These are phyloP conservation scores for Lactarius deliciosus DNA, from an alignment of 768 basidiomycete genomes.

Conservation along the genomic window DNA sequence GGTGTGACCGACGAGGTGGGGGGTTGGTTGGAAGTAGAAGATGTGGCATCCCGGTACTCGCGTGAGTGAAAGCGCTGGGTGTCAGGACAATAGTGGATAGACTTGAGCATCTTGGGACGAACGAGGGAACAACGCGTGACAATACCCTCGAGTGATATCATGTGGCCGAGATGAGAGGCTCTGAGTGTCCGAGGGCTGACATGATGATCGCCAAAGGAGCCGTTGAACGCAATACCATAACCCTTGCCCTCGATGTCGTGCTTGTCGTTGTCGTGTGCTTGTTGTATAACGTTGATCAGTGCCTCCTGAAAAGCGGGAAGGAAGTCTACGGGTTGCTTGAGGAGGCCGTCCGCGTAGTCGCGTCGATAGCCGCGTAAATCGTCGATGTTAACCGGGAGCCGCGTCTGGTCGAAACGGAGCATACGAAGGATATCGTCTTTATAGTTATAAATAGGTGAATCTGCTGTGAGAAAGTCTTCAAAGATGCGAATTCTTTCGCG, in stretches of 20 bases:
- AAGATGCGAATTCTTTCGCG: constrained; percentile 76
- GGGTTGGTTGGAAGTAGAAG: constrained; percentile 79
- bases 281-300: constrained; percentile 67
- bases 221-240: constrained; percentile 88
- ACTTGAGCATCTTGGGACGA: constrained; percentile 97
- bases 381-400: constrained; percentile 94
- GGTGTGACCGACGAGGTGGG: constrained; percentile 87
- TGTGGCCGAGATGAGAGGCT: constrained; percentile 86
- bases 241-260: constrained; percentile 77
- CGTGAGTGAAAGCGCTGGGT: constrained; percentile 82
- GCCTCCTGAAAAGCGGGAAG: constrained; percentile 90
- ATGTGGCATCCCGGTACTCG: constrained; percentile 91
- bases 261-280: constrained; percentile 74
- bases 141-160: constrained; percentile 97
- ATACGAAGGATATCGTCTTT: constrained; percentile 80
- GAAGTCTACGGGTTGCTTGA: constrained; percentile 85
- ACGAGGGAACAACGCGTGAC: constrained; percentile 98
- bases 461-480: constrained; percentile 77
- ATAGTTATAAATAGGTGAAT: constrained; percentile 72
- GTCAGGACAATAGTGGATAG: constrained; percentile 92
- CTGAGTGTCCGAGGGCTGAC: constrained; percentile 91
- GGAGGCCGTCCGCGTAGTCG: constrained; percentile 81
- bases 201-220: constrained; percentile 97
- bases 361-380: constrained; percentile 92
- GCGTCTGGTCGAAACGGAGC: constrained; percentile 78